Conservation (phyloP, 148 eudicot species). For the Cornus suecica region DNA sequence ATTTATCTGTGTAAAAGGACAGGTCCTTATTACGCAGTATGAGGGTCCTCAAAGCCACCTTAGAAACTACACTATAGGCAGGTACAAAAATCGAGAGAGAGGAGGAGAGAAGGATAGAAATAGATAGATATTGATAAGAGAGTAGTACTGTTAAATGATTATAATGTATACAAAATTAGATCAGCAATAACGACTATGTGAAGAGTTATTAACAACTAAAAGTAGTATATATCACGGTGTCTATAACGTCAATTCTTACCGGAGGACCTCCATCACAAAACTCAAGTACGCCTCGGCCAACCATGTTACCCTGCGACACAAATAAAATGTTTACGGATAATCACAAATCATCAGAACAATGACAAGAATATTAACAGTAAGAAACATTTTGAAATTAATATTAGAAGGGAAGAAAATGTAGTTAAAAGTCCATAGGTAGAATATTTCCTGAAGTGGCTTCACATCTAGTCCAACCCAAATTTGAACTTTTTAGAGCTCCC, state of each 20-base stretch:
- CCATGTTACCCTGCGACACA: constrained; percentile 45
- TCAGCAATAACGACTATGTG: not conserved
- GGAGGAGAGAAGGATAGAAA: not conserved
- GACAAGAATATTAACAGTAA: not conserved
- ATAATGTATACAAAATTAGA: not conserved
- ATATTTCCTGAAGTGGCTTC: not conserved
- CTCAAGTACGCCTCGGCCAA: constrained; percentile 55
- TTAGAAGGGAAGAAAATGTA: not conserved
- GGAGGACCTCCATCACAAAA: constrained; percentile 64
- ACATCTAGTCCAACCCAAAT: not conserved
- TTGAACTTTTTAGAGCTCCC: no score
- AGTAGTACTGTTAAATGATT: not conserved
- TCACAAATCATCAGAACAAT: not conserved
- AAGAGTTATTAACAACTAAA: not conserved
- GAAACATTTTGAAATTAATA: not conserved
- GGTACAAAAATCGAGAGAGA: not conserved
- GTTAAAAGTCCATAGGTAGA: not conserved
- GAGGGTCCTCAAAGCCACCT: not conserved
- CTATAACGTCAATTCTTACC: constrained; percentile 26
- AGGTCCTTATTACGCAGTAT: no score
- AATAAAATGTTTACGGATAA: not conserved
- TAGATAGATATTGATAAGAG: not conserved
- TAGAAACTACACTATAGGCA: no score
- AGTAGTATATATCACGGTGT: not conserved
- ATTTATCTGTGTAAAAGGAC: no score